Evolutionary conservation across 179 eudicot genomes (phyloP).

Genomic region (Beta corolliflora): DNA sequence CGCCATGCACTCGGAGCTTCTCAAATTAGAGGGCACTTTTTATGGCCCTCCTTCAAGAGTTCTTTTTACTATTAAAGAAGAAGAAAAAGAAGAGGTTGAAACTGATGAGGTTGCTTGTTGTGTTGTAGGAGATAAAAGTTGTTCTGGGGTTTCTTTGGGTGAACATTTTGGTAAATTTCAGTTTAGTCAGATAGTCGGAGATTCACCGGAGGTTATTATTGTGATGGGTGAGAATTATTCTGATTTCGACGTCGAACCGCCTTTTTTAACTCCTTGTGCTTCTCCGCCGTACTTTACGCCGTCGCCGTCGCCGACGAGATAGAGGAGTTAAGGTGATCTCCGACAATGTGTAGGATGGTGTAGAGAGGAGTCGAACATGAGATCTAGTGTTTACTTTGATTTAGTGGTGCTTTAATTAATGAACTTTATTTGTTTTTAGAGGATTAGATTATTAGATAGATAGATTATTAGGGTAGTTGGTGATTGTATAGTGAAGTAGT

Average conservation of each 20-base stretch:
- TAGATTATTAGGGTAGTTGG: not conserved
- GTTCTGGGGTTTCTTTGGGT: not conserved
- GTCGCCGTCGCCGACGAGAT: constrained; percentile 41
- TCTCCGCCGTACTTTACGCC: constrained; percentile 52
- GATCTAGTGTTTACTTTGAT: not conserved
- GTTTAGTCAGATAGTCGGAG: not conserved
- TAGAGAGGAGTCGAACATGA: not conserved
- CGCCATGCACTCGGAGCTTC: constrained; percentile 21
- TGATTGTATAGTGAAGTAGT: constrained; percentile 15
- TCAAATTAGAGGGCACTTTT: constrained; percentile 31
- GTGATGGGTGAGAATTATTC: constrained; percentile 14
- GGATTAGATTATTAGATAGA: not conserved
- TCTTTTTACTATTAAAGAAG: constrained; percentile 47
- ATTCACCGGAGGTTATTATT: constrained; percentile 20
- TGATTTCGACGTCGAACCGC: constrained; percentile 31
- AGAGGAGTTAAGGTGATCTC: not conserved
- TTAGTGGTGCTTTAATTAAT: not conserved
- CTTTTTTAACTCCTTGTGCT: constrained; percentile 49
- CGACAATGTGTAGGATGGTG: not conserved
- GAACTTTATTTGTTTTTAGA: not conserved
- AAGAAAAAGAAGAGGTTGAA: constrained; percentile 43
- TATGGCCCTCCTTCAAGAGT: constrained; percentile 48
- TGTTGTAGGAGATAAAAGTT: not conserved
- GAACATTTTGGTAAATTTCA: constrained; percentile 6
- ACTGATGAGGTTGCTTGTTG: not conserved